Base-by-base conservation (phyloP, 805 yeast species). In the Clavispora phyllophila region DNA sequence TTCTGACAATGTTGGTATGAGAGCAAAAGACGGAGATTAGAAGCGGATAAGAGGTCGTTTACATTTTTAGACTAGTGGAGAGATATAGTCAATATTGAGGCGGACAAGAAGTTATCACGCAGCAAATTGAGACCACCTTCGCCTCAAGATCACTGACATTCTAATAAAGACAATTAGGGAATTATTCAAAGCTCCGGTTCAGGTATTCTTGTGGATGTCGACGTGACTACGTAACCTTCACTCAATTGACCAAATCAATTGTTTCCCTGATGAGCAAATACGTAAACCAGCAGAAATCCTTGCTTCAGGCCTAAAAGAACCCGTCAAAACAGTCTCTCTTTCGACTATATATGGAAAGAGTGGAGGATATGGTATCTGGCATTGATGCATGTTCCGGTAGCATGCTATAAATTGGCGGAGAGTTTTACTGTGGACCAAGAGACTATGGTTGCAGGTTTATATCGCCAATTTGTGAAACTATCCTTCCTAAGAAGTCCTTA, bases 101-200 rank as follows among this genome's bases (percentile, higher is more conserved):
- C n/a, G n/a, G n/a, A n/a, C n/a, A n/a, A n/a, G n/a, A n/a, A n/a
- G n/a, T n/a, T n/a, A n/a, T n/a, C n/a, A n/a, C n/a, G n/a, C n/a
- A n/a, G n/a, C n/a, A n/a, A n/a, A n/a, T n/a, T n/a, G n/a, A n/a
- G n/a, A n/a, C n/a, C n/a, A n/a, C n/a, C n/a, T n/a, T n/a, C n/a
- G n/a, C n/a, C n/a, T n/a, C n/a, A n/a, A n/a, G n/a, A n/a, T n/a
- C n/a, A n/a, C n/a, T n/a, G n/a, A n/a, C n/a, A n/a, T n/a, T n/a
- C n/a, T n/a, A n/a, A n/a, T n/a, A n/a, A n/a, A n/a, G n/a, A n/a
- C n/a, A n/a, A n/a, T n/a, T n/a, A n/a, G n/a, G n/a, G n/a, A n/a
- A n/a, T 64, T 15, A 48, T 67, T 40, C 71, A 66, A 33, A 66
- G 68, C 24, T 61, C 71, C 4, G 72, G 72, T 9, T 58, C 68